Base-by-base conservation (phyloP, 805 yeast genomes). In the Metschnikowia cerradonensis region DNA sequence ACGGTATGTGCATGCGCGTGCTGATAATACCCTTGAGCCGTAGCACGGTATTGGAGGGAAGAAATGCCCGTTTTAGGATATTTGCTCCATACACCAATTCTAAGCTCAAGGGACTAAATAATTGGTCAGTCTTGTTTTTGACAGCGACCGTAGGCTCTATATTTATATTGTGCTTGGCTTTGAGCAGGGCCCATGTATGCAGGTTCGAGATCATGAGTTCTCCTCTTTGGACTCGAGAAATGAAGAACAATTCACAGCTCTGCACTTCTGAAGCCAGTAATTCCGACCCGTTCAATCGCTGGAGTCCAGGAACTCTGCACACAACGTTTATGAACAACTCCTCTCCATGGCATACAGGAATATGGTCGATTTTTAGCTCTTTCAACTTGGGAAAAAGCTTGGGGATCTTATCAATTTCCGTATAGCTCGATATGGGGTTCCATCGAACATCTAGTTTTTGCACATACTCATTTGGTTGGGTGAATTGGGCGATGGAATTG, bases 161-260 rank as follows among this genome's bases (percentile, higher is more conserved):
- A 2, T 38, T 8, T 13, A 72, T 52, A 1, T 60, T 66, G 60
- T 82, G 71, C 49, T 67, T 69, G 2, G 52, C 38, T 8, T 68
- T 60, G n/a, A 81, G 71, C 23, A 63, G 34, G 2, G 45, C 40
- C 86, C 86, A 84, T 30, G 78, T 61, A 17, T 33, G n/a, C 3
- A 56, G 26, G 22, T 50, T 50, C 38, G 66, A 56, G 39, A 57
- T 58, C 1, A 41, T 20, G 36, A 62, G 57, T 5, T 65, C 61
- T 1, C 65, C 65, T 15, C 52, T 52, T n/a, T 59, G 61, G 0
- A 86, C 79, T 53, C 74, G 74, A 4, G 82, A 73, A 30, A 86
- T 68, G 52, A 86, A 82, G 60, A 78, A 88, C 4, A 87, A 62
- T 62, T 90, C 96, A 0, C 88, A 85, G 55, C 84, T 86, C 5